Conservation (phyloP, 2,329 filamentous ascomycete species). For the Epichloe aotearoae region DNA sequence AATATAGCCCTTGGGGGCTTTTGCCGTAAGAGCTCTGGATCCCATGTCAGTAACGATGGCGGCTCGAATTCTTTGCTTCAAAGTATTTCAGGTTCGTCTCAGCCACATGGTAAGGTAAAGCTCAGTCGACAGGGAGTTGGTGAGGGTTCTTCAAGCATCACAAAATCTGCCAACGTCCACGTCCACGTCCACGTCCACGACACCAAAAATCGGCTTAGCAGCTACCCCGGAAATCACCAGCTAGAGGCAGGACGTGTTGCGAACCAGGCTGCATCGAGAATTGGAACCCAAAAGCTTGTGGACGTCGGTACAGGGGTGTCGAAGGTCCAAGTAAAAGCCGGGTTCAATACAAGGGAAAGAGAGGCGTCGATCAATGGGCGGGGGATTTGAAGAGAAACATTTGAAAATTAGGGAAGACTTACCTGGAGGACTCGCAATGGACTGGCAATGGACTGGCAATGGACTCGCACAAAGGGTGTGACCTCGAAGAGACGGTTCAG, state of each 20-base stretch:
- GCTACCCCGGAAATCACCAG: not conserved
- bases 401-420: not conserved
- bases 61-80: not conserved
- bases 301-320: not conserved
- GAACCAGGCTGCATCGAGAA: not conserved
- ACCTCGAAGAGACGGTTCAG: not conserved
- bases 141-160: not conserved
- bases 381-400: constrained; percentile 1
- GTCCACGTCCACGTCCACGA: not conserved
- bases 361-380: too few species aligned
- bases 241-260: not conserved
- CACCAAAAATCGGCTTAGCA: not conserved
- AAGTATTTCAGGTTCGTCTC: not conserved
- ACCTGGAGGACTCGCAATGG: not conserved
- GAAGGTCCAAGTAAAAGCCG: not conserved
- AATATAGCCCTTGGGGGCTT: constrained; percentile 33
- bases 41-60: constrained; percentile 34
- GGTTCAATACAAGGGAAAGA: not conserved
- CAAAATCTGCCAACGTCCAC: not conserved
- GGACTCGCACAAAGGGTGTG: not conserved
- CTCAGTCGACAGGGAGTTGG: not conserved
- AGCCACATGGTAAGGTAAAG: not conserved
- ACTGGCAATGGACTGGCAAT: not conserved
- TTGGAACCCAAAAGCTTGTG: not conserved
- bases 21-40: constrained; percentile 28